These are phyloP conservation scores for Clohesyomyces aquaticus DNA, from an alignment of 495 filamentous ascomycete species.

Conservation along the genomic window DNA sequence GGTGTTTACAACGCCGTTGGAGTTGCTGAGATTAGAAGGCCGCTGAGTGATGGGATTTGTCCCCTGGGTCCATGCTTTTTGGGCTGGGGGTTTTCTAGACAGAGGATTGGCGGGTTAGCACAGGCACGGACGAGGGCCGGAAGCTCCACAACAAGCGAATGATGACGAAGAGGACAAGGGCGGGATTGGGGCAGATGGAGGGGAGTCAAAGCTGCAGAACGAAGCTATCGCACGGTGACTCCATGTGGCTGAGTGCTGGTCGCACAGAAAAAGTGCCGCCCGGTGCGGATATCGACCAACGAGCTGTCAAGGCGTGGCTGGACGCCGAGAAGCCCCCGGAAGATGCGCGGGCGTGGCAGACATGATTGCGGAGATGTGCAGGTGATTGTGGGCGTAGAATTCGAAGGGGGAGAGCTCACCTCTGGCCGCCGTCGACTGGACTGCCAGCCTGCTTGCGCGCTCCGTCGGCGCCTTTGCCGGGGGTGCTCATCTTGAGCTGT, in stretches of 20 bases:
- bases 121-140: constrained; percentile 5
- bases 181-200: background rate
- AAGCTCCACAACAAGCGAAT: constrained; percentile 3
- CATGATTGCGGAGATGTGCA: background rate
- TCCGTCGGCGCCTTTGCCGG: constrained; percentile 55
- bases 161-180: background rate
- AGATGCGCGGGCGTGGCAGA: background rate
- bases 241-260: constrained; percentile 41
- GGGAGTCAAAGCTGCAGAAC: constrained; percentile 1
- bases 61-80: constrained; percentile 66
- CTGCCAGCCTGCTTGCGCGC: constrained; percentile 61
- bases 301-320: constrained; percentile 33
- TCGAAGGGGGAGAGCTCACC: constrained; percentile 48
- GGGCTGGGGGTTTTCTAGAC: constrained; percentile 49
- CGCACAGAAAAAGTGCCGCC: constrained; percentile 34
- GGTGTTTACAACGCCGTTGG: constrained; percentile 58
- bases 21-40: constrained; percentile 52
- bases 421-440: constrained; percentile 58
- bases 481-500: constrained; percentile 56
- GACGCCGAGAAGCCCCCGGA: constrained; percentile 1
- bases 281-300: constrained; percentile 23
- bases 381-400: background rate
- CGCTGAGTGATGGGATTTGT: constrained; percentile 69
- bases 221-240: constrained; percentile 31
- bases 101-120: constrained; percentile 41